Percentiles rank a stretch among this genome's conserved stretches.
These are phyloP conservation scores for Chaetomium fimeti DNA, from an alignment of 495 filamentous ascomycete genomes.

Conservation along the genomic window DNA sequence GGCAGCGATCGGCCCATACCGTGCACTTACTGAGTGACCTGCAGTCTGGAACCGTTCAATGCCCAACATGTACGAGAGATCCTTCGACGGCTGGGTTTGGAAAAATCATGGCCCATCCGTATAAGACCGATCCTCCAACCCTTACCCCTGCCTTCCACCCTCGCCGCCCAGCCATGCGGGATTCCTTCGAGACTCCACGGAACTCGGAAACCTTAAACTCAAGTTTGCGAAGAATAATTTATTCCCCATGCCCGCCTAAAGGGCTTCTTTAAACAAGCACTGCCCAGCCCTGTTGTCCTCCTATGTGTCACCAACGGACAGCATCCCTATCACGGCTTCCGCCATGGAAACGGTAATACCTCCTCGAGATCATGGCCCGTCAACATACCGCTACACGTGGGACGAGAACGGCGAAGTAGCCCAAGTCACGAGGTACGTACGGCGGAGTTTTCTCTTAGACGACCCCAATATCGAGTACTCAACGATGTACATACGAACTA, in stretches of 20 bases:
- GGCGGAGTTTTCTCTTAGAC: background rate
- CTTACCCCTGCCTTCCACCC: conserved; percentile 12
- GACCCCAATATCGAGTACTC: background rate
- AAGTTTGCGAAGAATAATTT: background rate
- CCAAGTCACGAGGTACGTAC: conserved; percentile 32
- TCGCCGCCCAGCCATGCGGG: conserved; percentile 20
- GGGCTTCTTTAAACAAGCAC: background rate
- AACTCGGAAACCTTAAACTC: background rate
- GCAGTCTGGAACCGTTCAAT: background rate
- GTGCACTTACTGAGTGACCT: conserved; percentile 3
- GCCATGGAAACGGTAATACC: conserved; percentile 40
- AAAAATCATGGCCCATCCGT: conserved; percentile 3
- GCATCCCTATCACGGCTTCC: conserved; percentile 15
- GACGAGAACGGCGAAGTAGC: conserved; percentile 38
- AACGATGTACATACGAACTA: background rate
- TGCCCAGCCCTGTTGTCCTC: conserved; percentile 8
- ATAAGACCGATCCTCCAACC: conserved; percentile 17
- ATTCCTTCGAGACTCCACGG: conserved; percentile 7
- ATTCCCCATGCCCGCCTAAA: background rate
- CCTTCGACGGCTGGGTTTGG: conserved; percentile 6
- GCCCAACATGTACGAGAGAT: background rate
- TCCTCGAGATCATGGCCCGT: conserved; percentile 33
- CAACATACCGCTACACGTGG: conserved; percentile 35
- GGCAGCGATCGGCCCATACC: background rate
- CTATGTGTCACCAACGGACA: conserved; percentile 22